Evolutionary conservation across 345 rosid genomes (phyloP), one percentile per base, ranked within the genome.

Genomic region (sweet orange (Citrus sinensis)): DNA sequence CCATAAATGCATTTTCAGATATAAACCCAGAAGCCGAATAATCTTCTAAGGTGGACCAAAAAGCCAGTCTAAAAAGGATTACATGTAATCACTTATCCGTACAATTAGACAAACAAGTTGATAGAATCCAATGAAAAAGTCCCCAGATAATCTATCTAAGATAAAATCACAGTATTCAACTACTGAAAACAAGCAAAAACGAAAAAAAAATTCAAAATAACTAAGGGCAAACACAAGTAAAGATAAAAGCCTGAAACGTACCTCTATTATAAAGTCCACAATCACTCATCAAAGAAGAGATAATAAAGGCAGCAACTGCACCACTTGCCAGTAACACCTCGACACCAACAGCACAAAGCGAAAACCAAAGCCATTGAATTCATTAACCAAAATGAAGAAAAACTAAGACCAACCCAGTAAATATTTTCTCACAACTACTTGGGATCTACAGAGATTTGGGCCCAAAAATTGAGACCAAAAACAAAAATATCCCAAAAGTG

Each of bases 261-360:
- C 89, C 88, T 77, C 76, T 72, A 58, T 22, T 46, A 56, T 22
- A 24, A 76, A 75, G 78, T 75, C 78, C 67, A 61, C 42, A 70
- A 77, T 81, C 73, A 80, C 70, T 74, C 85, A 65, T 80, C 86
- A 76, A 78, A 77, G 79, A 79, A 76, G 70, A 82, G 77, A 78
- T 27, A 54, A 73, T 60, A 61, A 73, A 86, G 75, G 83, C 80
- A 82, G 19, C 73, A 82, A 75, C 82, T 78, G 70, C 35, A 80
- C 73, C 83, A 82, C 73, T 65, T 79, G 76, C 56, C 46, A 20
- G 76, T 32, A 79, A 79, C 85, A 66, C 76, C 82, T 76, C 67
- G 79, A 73, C 27, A 78, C 80, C 79, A 74, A 54, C n/a, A 34
- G 42, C 30, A 34, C 14, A 73, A 22, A 78, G 17, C 29, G 67